Conservation (phyloP, 1,284 basidiomycete genomes). For the Cutaneotrichosporon cyanovorans region DNA sequence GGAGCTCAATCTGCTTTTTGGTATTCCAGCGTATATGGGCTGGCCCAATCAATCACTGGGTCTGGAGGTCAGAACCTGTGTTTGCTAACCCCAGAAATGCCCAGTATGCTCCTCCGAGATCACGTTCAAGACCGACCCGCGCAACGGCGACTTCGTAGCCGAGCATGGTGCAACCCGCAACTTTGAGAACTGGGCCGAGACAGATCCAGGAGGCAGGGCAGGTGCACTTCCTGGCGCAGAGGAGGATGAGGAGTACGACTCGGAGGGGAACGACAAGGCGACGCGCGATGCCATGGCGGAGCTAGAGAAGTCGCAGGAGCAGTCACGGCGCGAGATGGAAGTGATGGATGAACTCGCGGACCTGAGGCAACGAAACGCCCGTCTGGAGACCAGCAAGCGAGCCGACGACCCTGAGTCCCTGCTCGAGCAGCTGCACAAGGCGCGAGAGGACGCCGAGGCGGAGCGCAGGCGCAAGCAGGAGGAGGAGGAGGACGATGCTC, state of each 20-base stretch:
- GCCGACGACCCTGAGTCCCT: conserved; percentile 33
- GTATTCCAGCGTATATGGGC: no score
- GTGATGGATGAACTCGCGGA: conserved; percentile 93
- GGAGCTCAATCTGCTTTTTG: not conserved
- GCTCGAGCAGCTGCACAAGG: conserved; percentile 34
- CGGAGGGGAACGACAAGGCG: conserved; percentile 54
- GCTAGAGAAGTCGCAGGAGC: conserved; percentile 81
- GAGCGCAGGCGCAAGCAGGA: conserved; percentile 49
- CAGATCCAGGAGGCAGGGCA: conserved; percentile 27
- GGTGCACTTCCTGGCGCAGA: conserved; percentile 41
- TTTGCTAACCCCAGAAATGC: conserved; percentile 49
- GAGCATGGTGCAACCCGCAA: conserved; percentile 92
- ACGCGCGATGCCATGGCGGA: conserved; percentile 87
- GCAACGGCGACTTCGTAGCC: conserved; percentile 87
- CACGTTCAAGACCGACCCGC: conserved; percentile 98
- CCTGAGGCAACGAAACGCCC: conserved; percentile 72
- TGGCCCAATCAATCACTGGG: no score
- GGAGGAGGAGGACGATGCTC: conserved; percentile 84
- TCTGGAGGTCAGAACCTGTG: no score
- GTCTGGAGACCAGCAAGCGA: conserved; percentile 72
- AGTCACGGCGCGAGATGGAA: conserved; percentile 97
- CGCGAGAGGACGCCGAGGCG: conserved; percentile 50
- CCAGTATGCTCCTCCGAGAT: conserved; percentile 94
- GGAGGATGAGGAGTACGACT: conserved; percentile 50
- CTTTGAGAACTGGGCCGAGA: conserved; percentile 58